Evolutionary conservation across 75 land plant species (phyloP).

Genomic region (Sequoiadendron giganteum): DNA sequence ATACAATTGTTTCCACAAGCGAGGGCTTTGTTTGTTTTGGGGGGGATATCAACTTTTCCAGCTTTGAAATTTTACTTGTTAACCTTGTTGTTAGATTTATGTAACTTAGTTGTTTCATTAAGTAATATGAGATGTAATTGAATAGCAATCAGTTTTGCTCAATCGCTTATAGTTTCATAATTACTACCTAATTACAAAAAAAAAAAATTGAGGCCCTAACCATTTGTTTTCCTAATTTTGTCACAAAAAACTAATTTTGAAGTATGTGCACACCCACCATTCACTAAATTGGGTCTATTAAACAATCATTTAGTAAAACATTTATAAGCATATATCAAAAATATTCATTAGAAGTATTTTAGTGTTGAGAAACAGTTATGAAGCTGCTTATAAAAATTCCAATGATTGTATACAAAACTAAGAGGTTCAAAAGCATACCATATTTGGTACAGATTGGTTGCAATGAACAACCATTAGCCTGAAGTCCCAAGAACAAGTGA

Average conservation of each 20-base stretch:
- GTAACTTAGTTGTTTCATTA: too few relatives aligned
- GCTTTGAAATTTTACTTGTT: too few relatives aligned
- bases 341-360: background rate
- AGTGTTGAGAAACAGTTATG: background rate
- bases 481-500: constrained; percentile 71
- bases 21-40: too few relatives aligned
- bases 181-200: background rate
- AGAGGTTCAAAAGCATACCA: constrained; percentile 33
- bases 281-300: background rate
- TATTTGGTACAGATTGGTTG: constrained; percentile 62
- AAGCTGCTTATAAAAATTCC: background rate
- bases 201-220: background rate
- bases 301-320: background rate
- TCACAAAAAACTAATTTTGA: background rate
- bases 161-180: background rate
- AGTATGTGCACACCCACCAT: background rate
- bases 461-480: constrained; percentile 81
- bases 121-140: too few relatives aligned
- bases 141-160: background rate
- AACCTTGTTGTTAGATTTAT: too few relatives aligned
- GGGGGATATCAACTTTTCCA: too few relatives aligned
- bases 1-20: too few relatives aligned
- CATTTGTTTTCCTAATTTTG: background rate
- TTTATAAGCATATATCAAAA: background rate
- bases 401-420: background rate